A percentile compares a stretch with the other conserved stretches of the same genome.
phyloP scores from a whole-genome alignment of 1,139 yeast species.

The Candida pseudoviswanathii region DNA sequence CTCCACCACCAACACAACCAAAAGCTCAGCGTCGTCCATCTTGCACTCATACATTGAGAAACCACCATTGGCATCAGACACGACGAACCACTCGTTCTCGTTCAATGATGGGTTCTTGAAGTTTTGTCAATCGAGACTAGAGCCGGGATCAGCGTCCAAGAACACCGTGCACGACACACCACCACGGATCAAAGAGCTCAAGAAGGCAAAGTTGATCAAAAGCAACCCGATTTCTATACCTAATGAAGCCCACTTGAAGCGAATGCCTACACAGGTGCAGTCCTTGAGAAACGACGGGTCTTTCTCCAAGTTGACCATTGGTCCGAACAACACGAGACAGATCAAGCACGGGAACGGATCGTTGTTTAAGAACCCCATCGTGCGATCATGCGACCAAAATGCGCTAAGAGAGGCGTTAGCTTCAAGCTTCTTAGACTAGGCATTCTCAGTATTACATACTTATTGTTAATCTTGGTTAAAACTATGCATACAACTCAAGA shows the following conservation, averaged over 20 bases:
- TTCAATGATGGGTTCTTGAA: constrained; percentile 4
- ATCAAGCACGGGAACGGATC: constrained; percentile 47
- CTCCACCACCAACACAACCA: not conserved
- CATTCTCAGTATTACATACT: not conserved
- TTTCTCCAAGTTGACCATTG: constrained; percentile 49
- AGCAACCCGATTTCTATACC: constrained; percentile 22
- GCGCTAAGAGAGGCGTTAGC: constrained; percentile 39
- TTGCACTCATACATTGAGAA: constrained; percentile 4
- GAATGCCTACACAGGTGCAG: constrained; percentile 30
- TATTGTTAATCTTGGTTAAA: constrained; percentile 1
- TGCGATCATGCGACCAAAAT: constrained; percentile 34
- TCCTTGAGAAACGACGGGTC: constrained; percentile 31
- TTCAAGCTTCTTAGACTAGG: constrained; percentile 17
- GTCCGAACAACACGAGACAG: constrained; percentile 47
- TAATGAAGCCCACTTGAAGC: constrained; percentile 26
- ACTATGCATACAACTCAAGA: constrained; percentile 4
- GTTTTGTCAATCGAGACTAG: constrained; percentile 1
- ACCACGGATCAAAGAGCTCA: constrained; percentile 22
- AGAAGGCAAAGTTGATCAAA: constrained; percentile 16
- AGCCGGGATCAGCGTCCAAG: not conserved
- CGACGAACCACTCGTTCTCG: constrained; percentile 6
- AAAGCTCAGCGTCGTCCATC: constrained; percentile 5
- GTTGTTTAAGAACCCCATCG: constrained; percentile 39
- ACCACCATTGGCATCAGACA: constrained; percentile 6
- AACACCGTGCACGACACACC: constrained; percentile 17